Evolutionary conservation across 768 basidiomycete genomes (phyloP), one percentile per base, ranked within the genome.

Genomic region (Vararia minispora): DNA sequence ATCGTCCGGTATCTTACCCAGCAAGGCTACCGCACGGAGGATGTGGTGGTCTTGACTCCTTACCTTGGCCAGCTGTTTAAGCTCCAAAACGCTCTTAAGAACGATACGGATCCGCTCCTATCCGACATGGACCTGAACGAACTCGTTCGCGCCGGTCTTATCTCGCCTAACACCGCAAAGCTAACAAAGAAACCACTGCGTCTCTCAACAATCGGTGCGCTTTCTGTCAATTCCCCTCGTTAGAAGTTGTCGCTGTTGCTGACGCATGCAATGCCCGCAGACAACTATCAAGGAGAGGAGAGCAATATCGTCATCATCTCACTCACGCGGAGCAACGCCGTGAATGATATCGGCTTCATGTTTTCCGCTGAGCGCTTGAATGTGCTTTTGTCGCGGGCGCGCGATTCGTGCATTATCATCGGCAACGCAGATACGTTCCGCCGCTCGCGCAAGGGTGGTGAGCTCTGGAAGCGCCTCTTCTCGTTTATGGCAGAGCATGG

Each of bases 211-310:
- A 79, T 82, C 5, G 80, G 80, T 78, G 34, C 9, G 62, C 11
- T 12, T n/a, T n/a, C n/a, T 11, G 28, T 11, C 3, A 6, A 4
- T 6, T 25, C 6, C 23, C 24, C 41, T n/a, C 23, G 7, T 21
- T 13, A 20, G n/a, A n/a, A n/a, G n/a, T 17, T 12, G 18, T 1
- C 29, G 11, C 4, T 5, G 12, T 5, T 11, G 17, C 20, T 16
- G 11, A 17, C n/a, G n/a, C 16, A 11, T 10, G 6, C 23, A n/a
- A 13, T 26, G 2, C 5, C 5, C 11, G 6, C 28, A 81, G 81
- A 83, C 47, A 84, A 83, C 47, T 84, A 81, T 43, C 81, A 83
- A 51, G 80, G 80, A 3, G 81, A 83, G 51, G 79, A 83, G 53
- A 74, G 75, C 25, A 70, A 83, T 34, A 74, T 84, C 33, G 74